These are phyloP conservation scores for Neltuma alba DNA, from an alignment of 306 rosid species.

Conservation along the genomic window DNA sequence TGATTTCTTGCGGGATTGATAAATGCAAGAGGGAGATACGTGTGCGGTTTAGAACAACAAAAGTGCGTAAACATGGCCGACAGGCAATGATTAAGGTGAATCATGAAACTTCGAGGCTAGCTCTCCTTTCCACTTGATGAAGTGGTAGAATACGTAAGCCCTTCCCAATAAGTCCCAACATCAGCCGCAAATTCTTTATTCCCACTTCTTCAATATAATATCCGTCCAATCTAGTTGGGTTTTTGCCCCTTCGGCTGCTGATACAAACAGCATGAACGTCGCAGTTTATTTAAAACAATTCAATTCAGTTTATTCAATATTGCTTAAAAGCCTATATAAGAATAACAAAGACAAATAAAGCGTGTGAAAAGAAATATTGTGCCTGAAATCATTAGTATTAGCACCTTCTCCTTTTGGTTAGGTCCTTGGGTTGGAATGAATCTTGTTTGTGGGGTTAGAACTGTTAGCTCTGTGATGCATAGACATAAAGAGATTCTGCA, in stretches of 20 bases:
- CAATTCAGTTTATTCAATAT: not conserved
- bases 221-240: not conserved
- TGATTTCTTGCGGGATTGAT: not conserved
- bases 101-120: slow-evolving; percentile 25
- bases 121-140: slow-evolving; percentile 36
- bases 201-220: not conserved
- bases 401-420: not conserved
- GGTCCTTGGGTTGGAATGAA: slow-evolving; percentile 1
- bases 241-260: not conserved
- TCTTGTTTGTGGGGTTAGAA: not conserved
- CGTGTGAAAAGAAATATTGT: not conserved
- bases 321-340: not conserved
- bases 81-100: slow-evolving; percentile 34
- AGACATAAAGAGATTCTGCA: not conserved
- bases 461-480: not conserved
- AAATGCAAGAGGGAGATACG: not conserved
- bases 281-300: not conserved
- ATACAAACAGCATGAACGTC: not conserved
- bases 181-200: not conserved
- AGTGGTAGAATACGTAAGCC: slow-evolving; percentile 36
- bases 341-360: not conserved
- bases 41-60: slow-evolving; percentile 13
- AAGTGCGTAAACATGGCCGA: slow-evolving; percentile 49
- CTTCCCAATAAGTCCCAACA: not conserved
- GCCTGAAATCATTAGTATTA: not conserved